Conservation (phyloP, 495 filamentous ascomycete species). For the Xylaria flabelliformis region DNA sequence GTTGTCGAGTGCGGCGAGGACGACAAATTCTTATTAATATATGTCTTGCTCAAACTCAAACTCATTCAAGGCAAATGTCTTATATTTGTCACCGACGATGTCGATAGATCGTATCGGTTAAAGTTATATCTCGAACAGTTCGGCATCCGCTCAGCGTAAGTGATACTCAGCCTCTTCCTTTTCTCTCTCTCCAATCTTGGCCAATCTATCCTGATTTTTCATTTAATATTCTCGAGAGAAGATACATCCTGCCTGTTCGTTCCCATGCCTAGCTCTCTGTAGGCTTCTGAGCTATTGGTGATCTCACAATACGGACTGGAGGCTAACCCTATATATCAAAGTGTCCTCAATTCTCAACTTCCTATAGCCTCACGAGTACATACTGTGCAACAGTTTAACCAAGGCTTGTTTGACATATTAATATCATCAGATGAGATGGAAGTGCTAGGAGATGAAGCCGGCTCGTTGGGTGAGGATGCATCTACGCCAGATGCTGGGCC, state of each 20-base stretch:
- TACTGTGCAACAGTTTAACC: constrained; percentile 97
- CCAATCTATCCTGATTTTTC: background rate
- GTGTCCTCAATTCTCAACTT: constrained; percentile 92
- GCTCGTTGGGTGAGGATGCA: constrained; percentile 39
- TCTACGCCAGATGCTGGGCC: constrained; percentile 3
- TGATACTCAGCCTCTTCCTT: background rate
- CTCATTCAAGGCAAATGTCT: constrained; percentile 94
- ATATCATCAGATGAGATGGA: constrained; percentile 95
- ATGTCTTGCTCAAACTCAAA: constrained; percentile 93
- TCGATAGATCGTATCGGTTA: constrained; percentile 90
- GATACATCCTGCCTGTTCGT: background rate
- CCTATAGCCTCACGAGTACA: constrained; percentile 92
- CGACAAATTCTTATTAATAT: constrained; percentile 93
- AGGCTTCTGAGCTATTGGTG: background rate
- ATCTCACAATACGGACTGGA: background rate
- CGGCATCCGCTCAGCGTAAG: constrained; percentile 71
- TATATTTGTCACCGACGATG: constrained; percentile 92
- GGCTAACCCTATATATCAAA: constrained; percentile 43
- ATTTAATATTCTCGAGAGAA: background rate
- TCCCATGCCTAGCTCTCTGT: background rate
- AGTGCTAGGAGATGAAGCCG: constrained; percentile 69
- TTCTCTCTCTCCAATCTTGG: background rate
- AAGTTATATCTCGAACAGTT: constrained; percentile 98
- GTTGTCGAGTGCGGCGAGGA: constrained; percentile 91
- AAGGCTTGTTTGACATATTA: constrained; percentile 93